Evolutionary conservation across 345 rosid species (phyloP), one percentile per base, ranked within the genome.

Genomic region (Boechera divaricarpa): DNA sequence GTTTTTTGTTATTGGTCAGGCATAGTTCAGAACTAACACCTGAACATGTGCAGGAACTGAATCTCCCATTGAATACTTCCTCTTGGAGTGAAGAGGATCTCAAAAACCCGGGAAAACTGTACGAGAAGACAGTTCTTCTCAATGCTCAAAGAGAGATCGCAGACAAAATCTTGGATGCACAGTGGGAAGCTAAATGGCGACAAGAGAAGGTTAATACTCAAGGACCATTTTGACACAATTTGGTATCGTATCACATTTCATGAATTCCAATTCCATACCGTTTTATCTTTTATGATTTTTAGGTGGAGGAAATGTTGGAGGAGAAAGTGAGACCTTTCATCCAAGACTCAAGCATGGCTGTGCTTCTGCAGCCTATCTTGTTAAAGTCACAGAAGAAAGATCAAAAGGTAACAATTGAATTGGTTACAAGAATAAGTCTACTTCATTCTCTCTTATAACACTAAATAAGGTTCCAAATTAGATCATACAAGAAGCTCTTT

Each of bases 61-160:
- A 90, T 73, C 91, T 94, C 76, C 98, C 98, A 38, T 73, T 94
- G 76, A 87, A 83, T 83, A 79, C 86, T 29, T 88, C 91, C 57
- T 90, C 90, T 55, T 94, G 98, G 97, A 91, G 88, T 65, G 94
- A 91, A 80, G 92, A 90, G 26, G 97, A 94, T 71, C 98, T 90
- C 64, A 91, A 83, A 82, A 85, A 85, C 75, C 96, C 97, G 0
- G 69, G 85, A 67, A 94, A 85, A 61, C 82, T 91, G 47, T 90
- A 91, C 63, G 97, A 94, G 90, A 94, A 88, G 91, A 89, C 91
- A n/a, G 85, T 94, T 71, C 96, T 94, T 70, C 89, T 94, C 53
- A 91, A 90, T 74, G 98, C 98, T 39, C 98, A 94, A 79, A 90
- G 94, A 80, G 96, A 94, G 80, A 88, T 90, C 53, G 91, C 97